Conservation (phyloP, 306 rosid genomes). For the Cicer chorassanicum region DNA sequence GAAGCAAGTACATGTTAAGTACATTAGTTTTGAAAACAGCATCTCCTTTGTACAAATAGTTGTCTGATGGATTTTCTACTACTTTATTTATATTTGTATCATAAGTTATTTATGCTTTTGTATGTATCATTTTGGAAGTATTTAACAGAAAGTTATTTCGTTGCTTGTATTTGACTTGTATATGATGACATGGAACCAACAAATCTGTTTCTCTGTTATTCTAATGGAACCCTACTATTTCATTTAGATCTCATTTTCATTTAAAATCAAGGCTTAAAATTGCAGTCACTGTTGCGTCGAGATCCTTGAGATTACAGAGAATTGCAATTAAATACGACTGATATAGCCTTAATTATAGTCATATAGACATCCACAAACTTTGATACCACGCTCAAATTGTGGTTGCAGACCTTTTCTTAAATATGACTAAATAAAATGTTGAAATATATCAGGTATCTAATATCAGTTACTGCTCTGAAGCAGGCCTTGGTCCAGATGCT, state of each 20-base stretch:
- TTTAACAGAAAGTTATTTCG: constrained; percentile 38
- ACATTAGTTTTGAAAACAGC: constrained; percentile 41
- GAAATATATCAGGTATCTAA: background rate
- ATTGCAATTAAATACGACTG: background rate
- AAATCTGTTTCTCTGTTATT: constrained; percentile 30
- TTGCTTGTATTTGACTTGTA: constrained; percentile 44
- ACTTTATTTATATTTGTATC: constrained; percentile 44
- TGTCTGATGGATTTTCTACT: constrained; percentile 28
- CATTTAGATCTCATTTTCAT: background rate
- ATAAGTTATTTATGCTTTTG: constrained; percentile 47
- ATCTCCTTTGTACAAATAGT: constrained; percentile 48
- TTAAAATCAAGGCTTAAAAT: background rate
- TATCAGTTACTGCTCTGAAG: background rate
- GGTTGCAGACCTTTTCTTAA: background rate
- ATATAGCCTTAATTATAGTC: background rate
- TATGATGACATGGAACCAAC: constrained; percentile 46
- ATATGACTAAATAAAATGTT: too few species aligned
- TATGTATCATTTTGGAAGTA: constrained; percentile 50
- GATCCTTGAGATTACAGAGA: background rate
- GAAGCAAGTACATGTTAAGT: constrained; percentile 36
- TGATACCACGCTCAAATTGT: background rate
- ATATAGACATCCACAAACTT: background rate
- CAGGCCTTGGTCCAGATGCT: constrained; percentile 6
- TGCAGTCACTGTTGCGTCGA: background rate
- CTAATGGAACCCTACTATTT: constrained; percentile 26